Evolutionary conservation across 2,329 filamentous ascomycete species (phyloP), one percentile per base, ranked within the genome.

Genomic region (Claviceps humidiphila): DNA sequence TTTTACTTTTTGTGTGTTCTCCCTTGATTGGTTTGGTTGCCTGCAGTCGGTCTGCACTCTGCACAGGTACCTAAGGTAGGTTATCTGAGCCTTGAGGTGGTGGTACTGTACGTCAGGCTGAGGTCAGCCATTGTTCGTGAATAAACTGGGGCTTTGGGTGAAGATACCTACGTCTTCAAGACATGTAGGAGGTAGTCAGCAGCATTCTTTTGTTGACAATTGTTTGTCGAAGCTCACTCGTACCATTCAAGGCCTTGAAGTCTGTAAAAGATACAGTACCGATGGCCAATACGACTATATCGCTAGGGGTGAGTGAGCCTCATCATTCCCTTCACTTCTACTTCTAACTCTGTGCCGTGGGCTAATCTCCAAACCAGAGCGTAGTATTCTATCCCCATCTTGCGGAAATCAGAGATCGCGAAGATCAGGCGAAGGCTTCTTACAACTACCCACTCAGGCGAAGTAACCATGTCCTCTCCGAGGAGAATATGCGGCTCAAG

Each of bases 401-500:
- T 9, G 7, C 1, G 71, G 75, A 78, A 58, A 72, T 70, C 52
- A 73, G 74, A 51, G 76, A 79, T 57, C 73, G 72, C 58, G 68
- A 74, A 54, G 74, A 78, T 34, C 68, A 72, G 62, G 73, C 74
- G 48, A 72, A 71, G 61, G 62, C 65, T 39, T 66, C 68, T 47
- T 77, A 74, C 59, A 71, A 76, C 37, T 64, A 71, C 34, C 74
- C 74, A 37, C 63, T 76, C 20, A 74, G 74, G 30, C 63, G 62
- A 51, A 67, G 70, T 56, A 75, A 75, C 49, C 67, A 68, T 56
- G 61, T 65, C 49, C 67, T 79, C 2, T 55, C 65, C 14, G 71
- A 75, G 17, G 76, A 79, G 61, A 77, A 77, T 54, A 50, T 72
- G 60, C 63, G 60, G 38, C 65, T 79, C 49, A 79, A 79, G 63